Conservation (phyloP, 495 filamentous ascomycete genomes). For the Xylaria telfairii region DNA sequence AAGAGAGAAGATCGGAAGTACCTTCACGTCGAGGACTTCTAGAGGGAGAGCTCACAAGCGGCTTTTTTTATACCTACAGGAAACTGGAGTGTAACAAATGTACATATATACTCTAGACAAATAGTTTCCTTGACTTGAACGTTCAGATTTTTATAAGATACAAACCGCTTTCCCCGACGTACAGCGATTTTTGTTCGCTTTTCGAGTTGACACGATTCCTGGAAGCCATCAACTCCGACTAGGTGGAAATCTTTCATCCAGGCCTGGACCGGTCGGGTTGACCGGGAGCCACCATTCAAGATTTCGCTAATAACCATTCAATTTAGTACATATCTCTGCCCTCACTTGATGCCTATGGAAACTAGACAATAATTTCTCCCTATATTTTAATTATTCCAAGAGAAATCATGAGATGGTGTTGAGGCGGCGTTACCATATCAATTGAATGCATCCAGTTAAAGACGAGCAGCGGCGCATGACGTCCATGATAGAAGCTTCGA, state of each 20-base stretch:
- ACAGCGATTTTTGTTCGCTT: background rate
- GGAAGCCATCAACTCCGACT: background rate
- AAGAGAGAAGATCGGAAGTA: slow-evolving; percentile 95
- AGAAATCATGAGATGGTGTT: background rate
- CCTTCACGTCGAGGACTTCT: slow-evolving; percentile 89
- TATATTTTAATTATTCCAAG: background rate
- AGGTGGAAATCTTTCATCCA: background rate
- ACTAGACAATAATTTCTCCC: background rate
- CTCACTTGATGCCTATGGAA: background rate
- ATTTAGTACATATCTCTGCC: background rate
- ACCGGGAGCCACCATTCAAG: background rate
- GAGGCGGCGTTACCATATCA: background rate
- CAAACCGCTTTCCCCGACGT: background rate
- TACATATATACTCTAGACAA: slow-evolving; percentile 49
- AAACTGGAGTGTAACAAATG: slow-evolving; percentile 37
- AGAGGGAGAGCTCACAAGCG: slow-evolving; percentile 27
- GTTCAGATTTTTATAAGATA: slow-evolving; percentile 12
- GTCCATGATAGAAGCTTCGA: background rate
- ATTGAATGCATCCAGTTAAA: background rate
- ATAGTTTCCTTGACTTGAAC: slow-evolving; percentile 37
- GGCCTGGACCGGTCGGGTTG: background rate
- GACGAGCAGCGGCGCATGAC: background rate
- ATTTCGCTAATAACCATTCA: background rate
- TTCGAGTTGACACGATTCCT: background rate
- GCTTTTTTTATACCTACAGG: slow-evolving; percentile 21